Conservation (phyloP, 768 basidiomycete genomes). For the Tephrocybe rancida region DNA sequence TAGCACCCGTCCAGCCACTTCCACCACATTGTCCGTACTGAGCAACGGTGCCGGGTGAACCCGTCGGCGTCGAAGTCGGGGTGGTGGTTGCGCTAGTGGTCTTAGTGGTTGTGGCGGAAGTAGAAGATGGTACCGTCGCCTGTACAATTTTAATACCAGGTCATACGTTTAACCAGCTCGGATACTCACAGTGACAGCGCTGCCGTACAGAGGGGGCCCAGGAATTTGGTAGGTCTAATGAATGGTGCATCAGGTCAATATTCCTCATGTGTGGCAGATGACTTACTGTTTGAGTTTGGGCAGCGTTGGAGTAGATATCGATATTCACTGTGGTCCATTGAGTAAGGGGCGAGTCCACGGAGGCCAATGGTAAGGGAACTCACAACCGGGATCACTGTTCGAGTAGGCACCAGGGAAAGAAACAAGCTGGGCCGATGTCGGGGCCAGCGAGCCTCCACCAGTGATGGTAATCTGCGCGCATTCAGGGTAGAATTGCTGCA, state of each 20-base stretch:
- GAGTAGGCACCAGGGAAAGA: constrained; percentile 50
- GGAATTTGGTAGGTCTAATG: constrained; percentile 42
- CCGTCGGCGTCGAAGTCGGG: constrained; percentile 17
- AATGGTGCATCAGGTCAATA: background rate
- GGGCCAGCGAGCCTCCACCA: constrained; percentile 40
- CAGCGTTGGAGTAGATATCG: constrained; percentile 41
- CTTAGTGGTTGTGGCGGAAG: constrained; percentile 16
- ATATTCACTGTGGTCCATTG: constrained; percentile 33
- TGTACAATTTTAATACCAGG: background rate
- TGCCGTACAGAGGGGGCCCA: constrained; percentile 49
- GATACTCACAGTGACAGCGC: constrained; percentile 1
- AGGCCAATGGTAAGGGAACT: constrained; percentile 14
- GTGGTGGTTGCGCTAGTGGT: constrained; percentile 18
- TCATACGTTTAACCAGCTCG: background rate
- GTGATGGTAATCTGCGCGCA: constrained; percentile 47
- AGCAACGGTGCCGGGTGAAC: constrained; percentile 30
- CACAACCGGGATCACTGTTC: constrained; percentile 43
- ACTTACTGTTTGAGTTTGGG: constrained; percentile 31
- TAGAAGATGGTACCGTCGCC: background rate
- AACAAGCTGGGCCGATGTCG: constrained; percentile 46
- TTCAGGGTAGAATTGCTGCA: constrained; percentile 72
- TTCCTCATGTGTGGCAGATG: background rate
- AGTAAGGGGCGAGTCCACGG: constrained; percentile 20
- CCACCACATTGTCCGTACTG: constrained; percentile 49
- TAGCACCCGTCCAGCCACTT: constrained; percentile 38